phyloP scores from a whole-genome alignment of 169 alveolate species.

The Plasmodium chabaudi region DNA sequence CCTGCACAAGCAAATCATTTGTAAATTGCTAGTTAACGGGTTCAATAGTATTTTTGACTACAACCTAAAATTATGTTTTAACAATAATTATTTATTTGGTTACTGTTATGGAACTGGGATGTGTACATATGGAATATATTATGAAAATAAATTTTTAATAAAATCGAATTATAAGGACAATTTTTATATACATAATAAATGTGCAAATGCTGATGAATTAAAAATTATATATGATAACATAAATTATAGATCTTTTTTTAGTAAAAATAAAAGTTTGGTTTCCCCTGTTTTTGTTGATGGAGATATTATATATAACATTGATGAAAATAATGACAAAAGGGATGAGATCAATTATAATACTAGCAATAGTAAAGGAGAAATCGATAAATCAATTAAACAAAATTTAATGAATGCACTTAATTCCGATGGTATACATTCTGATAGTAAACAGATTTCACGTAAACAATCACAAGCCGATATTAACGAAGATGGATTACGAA shows the following conservation, averaged over 20 bases:
- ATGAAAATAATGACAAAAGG: not conserved
- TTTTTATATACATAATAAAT: conserved; percentile 43
- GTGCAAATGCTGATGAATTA: conserved; percentile 17
- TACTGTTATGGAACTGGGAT: conserved; percentile 71
- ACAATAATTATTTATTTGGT: conserved; percentile 55
- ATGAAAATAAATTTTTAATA: conserved; percentile 58
- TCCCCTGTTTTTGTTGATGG: conserved; percentile 58
- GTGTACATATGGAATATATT: conserved; percentile 53
- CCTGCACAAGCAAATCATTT: conserved; percentile 74
- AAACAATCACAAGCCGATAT: no score
- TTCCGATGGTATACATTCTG: not conserved
- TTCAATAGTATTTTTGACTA: conserved; percentile 69
- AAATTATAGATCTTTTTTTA: conserved; percentile 64
- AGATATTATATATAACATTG: conserved; percentile 24
- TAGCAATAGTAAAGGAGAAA: not conserved
- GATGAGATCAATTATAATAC: not conserved
- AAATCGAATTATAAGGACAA: conserved; percentile 72
- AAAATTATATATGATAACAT: conserved; percentile 63
- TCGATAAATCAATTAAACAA: not conserved
- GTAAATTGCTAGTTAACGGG: conserved; percentile 70
- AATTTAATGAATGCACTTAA: not conserved
- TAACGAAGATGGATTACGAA: no score
- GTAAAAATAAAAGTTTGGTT: conserved; percentile 54
- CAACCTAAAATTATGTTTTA: conserved; percentile 58
- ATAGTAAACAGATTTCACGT: not conserved